Conservation (phyloP, 2,329 filamentous ascomycete genomes). For the Fusarium nygamai region DNA sequence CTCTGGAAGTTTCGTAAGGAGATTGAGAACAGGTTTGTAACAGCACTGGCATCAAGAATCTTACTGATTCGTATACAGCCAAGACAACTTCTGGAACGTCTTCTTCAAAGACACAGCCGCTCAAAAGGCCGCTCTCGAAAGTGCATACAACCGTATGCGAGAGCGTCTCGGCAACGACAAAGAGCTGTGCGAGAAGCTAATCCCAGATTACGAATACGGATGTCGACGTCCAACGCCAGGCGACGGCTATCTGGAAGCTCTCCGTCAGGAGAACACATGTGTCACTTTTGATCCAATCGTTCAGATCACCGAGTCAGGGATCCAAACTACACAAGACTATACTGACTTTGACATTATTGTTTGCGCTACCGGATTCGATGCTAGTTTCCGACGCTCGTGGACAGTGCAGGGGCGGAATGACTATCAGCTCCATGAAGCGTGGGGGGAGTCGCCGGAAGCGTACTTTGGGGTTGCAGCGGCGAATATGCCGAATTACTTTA, state of each 20-base stretch:
- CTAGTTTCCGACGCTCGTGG: constrained; percentile 15
- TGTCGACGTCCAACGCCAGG: constrained; percentile 40
- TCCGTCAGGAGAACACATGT: constrained; percentile 21
- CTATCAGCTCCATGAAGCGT: background rate
- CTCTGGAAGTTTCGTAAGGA: background rate
- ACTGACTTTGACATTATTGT: constrained; percentile 24
- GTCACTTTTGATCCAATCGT: background rate
- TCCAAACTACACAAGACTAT: background rate
- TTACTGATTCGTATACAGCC: background rate
- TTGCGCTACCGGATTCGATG: constrained; percentile 25
- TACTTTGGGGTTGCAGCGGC: constrained; percentile 7
- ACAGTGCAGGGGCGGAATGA: background rate
- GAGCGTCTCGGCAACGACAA: constrained; percentile 5
- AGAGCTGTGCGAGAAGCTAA: constrained; percentile 20
- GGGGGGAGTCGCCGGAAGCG: constrained; percentile 1
- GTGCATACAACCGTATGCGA: constrained; percentile 10
- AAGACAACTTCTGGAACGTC: background rate
- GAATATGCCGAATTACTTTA: background rate
- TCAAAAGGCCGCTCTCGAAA: background rate
- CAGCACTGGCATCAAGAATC: background rate
- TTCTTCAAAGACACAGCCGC: background rate
- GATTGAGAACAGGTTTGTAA: background rate
- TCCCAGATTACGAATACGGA: constrained; percentile 32
- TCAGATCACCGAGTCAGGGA: constrained; percentile 1
- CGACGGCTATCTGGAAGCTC: constrained; percentile 40